Conservation (phyloP, 257 asterid genomes). For the Knoxia roxburghii region DNA sequence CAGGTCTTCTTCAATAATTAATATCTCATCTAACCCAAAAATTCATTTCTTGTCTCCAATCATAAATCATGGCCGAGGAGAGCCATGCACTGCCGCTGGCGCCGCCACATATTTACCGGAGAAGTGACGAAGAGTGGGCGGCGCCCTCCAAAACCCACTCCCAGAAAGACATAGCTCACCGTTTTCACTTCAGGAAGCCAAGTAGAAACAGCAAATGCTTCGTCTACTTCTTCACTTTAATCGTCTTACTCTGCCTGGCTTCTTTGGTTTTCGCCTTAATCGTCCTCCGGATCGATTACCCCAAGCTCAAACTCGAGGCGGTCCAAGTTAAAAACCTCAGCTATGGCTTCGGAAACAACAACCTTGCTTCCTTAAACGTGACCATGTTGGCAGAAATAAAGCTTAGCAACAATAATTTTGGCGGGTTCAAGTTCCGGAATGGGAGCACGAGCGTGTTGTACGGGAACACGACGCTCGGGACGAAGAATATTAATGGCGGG, state of each 20-base stretch:
- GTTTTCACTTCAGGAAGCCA: neutral
- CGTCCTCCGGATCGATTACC: conserved; percentile 34
- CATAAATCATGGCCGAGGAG: conserved; percentile 19
- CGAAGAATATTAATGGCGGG: conserved; percentile 15
- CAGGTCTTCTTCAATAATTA: too few relatives aligned
- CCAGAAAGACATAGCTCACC: neutral
- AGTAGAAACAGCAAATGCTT: conserved; percentile 33
- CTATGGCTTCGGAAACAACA: neutral
- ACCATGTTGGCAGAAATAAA: conserved; percentile 25
- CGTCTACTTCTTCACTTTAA: conserved; percentile 29
- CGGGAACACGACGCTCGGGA: conserved; percentile 37
- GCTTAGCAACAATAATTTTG: conserved; percentile 41
- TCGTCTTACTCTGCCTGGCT: conserved; percentile 36
- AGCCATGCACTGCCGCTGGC: conserved; percentile 23
- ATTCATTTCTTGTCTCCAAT: neutral
- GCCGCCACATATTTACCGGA: conserved; percentile 15
- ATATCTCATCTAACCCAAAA: too few relatives aligned
- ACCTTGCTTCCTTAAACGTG: conserved; percentile 23
- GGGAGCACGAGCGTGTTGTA: conserved; percentile 26
- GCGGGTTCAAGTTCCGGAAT: conserved; percentile 32
- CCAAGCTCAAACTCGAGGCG: conserved; percentile 22
- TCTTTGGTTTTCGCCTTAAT: conserved; percentile 29
- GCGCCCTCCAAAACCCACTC: neutral
- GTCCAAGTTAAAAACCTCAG: conserved; percentile 21
- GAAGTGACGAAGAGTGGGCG: conserved; percentile 14